These are phyloP conservation scores for Dactylellina leptospora DNA, from an alignment of 2,329 filamentous ascomycete genomes.

Conservation along the genomic window DNA sequence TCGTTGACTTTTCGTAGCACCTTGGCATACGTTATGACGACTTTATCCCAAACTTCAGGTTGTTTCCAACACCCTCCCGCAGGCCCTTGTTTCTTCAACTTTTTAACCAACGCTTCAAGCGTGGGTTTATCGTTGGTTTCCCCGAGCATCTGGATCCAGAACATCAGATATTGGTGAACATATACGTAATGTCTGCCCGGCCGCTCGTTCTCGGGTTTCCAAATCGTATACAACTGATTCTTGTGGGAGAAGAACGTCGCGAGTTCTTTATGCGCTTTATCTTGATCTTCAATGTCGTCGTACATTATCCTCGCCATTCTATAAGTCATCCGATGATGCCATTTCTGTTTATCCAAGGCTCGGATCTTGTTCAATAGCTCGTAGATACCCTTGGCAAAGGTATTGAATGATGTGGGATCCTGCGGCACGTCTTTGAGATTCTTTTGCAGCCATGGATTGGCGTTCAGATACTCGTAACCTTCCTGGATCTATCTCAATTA, in stretches of 20 bases:
- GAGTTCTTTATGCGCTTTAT: conserved; percentile 77
- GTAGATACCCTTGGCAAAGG: conserved; percentile 41
- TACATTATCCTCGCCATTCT: conserved; percentile 71
- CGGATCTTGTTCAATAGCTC: conserved; percentile 67
- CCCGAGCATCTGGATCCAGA: conserved; percentile 78
- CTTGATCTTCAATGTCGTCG: conserved; percentile 62
- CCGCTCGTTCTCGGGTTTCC: conserved; percentile 87
- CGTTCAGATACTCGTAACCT: conserved; percentile 44
- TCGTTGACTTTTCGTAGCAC: conserved; percentile 68
- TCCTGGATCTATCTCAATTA: conserved; percentile 61
- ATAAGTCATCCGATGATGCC: conserved; percentile 91
- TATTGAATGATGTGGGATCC: conserved; percentile 48
- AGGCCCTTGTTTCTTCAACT: conserved; percentile 77
- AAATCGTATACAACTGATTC: conserved; percentile 92
- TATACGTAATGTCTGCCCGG: conserved; percentile 91
- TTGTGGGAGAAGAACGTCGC: conserved; percentile 90
- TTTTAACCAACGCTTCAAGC: conserved; percentile 79
- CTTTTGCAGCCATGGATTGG: conserved; percentile 47
- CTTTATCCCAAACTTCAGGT: conserved; percentile 70
- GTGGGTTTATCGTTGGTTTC: conserved; percentile 77
- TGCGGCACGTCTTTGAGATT: conserved; percentile 42
- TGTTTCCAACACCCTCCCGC: conserved; percentile 74
- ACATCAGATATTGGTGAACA: conserved; percentile 83
- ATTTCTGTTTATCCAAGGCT: conserved; percentile 82
- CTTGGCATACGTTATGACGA: conserved; percentile 68